These are phyloP conservation scores for Cryphonectria naterciae DNA, from an alignment of 2,329 filamentous ascomycete species.

Conservation along the genomic window DNA sequence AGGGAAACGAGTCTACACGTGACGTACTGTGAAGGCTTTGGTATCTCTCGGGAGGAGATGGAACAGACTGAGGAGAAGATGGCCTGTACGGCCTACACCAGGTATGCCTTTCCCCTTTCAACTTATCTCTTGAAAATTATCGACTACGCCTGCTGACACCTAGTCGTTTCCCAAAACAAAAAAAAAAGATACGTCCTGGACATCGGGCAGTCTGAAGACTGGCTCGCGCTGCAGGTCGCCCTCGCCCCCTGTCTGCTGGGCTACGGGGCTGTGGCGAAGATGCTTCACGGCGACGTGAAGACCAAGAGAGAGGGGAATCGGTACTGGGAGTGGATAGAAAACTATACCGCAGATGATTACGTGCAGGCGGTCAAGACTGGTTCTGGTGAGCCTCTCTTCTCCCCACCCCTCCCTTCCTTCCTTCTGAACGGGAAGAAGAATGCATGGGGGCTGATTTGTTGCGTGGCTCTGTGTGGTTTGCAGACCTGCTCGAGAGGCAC, in stretches of 20 bases:
- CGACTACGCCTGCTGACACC: constrained; percentile 11
- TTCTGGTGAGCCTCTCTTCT: constrained; percentile 55
- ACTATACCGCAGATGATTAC: constrained; percentile 84
- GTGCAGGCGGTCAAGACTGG: constrained; percentile 71
- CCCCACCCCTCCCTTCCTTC: no score
- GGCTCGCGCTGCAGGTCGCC: constrained; percentile 82
- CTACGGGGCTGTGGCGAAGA: constrained; percentile 77
- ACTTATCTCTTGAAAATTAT: background rate
- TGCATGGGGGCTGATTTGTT: background rate
- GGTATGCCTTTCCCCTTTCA: constrained; percentile 52
- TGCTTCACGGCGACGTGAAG: constrained; percentile 66
- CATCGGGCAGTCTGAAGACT: constrained; percentile 84
- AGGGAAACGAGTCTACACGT: constrained; percentile 82
- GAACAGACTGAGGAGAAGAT: constrained; percentile 66
- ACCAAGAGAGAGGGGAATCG: constrained; percentile 67
- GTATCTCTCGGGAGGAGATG: constrained; percentile 74
- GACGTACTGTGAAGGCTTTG: constrained; percentile 80
- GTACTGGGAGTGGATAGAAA: constrained; percentile 92
- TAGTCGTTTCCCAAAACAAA: constrained; percentile 1
- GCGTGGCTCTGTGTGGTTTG: background rate
- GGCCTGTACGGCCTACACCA: constrained; percentile 49
- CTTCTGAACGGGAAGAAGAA: background rate
- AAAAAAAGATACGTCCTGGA: constrained; percentile 75
- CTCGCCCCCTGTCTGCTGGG: constrained; percentile 89
- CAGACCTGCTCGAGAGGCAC: constrained; percentile 76